Conservation (phyloP, 2,329 filamentous ascomycete genomes). For the Aciculosporium take region DNA sequence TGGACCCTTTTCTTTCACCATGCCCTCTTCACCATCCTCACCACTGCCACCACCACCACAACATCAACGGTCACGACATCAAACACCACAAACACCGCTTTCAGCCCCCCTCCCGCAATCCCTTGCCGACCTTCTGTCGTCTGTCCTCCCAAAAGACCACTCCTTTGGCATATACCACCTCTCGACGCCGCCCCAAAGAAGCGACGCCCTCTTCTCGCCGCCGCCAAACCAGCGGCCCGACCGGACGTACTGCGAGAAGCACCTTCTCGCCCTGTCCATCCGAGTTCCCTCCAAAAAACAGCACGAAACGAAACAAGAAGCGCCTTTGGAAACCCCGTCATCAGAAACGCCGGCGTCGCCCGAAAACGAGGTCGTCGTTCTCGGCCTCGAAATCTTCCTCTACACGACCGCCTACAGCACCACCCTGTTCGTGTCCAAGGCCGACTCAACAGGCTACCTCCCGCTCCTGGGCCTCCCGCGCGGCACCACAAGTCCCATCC, state of each 20-base stretch:
- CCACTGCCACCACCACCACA: background rate
- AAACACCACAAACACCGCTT: background rate
- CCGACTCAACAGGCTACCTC: slow-evolving; percentile 86
- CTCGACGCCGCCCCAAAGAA: slow-evolving; percentile 66
- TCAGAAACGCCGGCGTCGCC: background rate
- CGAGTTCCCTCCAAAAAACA: slow-evolving; percentile 11
- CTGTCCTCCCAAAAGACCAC: slow-evolving; percentile 37
- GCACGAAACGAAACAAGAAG: too few species aligned
- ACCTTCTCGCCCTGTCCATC: slow-evolving; percentile 49
- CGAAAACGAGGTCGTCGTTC: slow-evolving; percentile 47
- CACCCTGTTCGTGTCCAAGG: slow-evolving; percentile 90
- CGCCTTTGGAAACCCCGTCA: too few species aligned
- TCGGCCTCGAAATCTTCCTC: slow-evolving; percentile 76
- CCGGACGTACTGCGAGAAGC: slow-evolving; percentile 72
- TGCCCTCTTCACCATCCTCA: background rate
- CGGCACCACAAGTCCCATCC: slow-evolving; percentile 56
- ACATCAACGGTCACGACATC: too few species aligned
- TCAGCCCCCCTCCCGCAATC: background rate
- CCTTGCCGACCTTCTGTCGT: slow-evolving; percentile 21
- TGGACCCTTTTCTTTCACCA: background rate
- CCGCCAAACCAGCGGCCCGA: slow-evolving; percentile 58
- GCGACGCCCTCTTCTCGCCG: slow-evolving; percentile 64
- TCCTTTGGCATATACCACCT: slow-evolving; percentile 68
- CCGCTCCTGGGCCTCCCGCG: slow-evolving; percentile 48
- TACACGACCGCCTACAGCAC: slow-evolving; percentile 71